phyloP scores from a whole-genome alignment of 2,329 filamentous ascomycete genomes.

The Verticillium dahliae region DNA sequence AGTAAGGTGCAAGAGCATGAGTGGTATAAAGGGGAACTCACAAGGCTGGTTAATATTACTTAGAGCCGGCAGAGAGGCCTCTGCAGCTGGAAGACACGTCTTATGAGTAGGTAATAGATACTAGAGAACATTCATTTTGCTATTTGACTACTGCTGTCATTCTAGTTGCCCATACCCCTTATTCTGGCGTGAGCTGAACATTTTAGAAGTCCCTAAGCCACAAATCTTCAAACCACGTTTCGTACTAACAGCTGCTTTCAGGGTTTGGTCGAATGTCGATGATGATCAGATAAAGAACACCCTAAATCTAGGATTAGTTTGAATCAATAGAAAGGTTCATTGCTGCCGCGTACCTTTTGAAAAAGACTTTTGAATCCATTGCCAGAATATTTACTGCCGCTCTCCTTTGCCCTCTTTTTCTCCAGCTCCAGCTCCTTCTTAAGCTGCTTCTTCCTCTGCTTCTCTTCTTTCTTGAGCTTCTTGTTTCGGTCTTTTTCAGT shows the following conservation, averaged over 20 bases:
- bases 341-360: background rate
- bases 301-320: background rate
- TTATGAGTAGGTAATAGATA: too few species aligned
- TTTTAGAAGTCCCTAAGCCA: too few species aligned
- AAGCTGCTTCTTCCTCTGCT: background rate
- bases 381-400: background rate
- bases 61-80: too few species aligned
- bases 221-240: too few species aligned
- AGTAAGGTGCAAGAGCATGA: too few species aligned
- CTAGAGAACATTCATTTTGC: too few species aligned
- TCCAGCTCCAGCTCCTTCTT: background rate
- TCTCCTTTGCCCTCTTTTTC: background rate
- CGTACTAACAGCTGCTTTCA: background rate
- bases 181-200: too few species aligned
- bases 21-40: too few species aligned
- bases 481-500: background rate
- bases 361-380: slow-evolving; percentile 3
- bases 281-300: slow-evolving; percentile 6
- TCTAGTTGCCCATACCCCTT: too few species aligned
- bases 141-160: too few species aligned
- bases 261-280: background rate
- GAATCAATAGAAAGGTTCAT: rapidly evolving
- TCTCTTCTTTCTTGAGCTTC: background rate
- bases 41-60: too few species aligned
- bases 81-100: too few species aligned